Percentiles rank a stretch among this genome's conserved stretches.
Conservation (phyloP, 305 asterid species). For the Vinca major region DNA sequence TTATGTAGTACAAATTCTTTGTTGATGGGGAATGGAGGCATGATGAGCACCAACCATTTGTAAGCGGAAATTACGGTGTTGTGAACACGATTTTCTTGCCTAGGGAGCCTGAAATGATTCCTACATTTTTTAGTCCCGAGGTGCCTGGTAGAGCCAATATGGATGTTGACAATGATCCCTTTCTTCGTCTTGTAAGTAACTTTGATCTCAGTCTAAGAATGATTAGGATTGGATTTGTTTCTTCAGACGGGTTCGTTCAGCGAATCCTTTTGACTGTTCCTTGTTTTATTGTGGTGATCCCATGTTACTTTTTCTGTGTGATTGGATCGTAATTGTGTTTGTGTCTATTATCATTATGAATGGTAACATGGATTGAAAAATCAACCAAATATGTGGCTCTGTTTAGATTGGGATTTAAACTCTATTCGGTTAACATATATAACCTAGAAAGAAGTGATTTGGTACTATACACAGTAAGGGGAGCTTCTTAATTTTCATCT, state of each 20-base stretch:
- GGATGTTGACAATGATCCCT: slow-evolving; percentile 54
- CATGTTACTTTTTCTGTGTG: background rate
- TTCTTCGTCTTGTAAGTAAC: slow-evolving; percentile 39
- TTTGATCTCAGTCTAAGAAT: slow-evolving; percentile 10
- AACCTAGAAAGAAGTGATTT: background rate
- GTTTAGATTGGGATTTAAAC: background rate
- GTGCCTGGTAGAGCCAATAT: slow-evolving; percentile 40
- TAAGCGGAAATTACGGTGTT: slow-evolving; percentile 52
- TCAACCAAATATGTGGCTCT: background rate
- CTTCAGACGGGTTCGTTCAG: background rate
- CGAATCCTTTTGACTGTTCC: background rate
- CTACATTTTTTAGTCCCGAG: slow-evolving; percentile 31
- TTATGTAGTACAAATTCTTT: slow-evolving; percentile 53
- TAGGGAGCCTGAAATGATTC: slow-evolving; percentile 41
- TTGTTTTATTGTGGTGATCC: background rate
- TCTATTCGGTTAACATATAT: background rate
- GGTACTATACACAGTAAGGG: background rate
- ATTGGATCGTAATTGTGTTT: background rate
- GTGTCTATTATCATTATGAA: background rate
- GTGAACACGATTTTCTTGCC: slow-evolving; percentile 54
- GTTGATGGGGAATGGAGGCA: slow-evolving; percentile 70
- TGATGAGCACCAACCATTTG: slow-evolving; percentile 52
- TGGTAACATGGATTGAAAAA: background rate
- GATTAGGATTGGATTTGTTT: background rate
- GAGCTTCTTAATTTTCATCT: background rate